Evolutionary conservation across 352 stramenopile species (phyloP), one percentile per base, ranked within the genome.

Genomic region (Globisporangium ultimum): DNA sequence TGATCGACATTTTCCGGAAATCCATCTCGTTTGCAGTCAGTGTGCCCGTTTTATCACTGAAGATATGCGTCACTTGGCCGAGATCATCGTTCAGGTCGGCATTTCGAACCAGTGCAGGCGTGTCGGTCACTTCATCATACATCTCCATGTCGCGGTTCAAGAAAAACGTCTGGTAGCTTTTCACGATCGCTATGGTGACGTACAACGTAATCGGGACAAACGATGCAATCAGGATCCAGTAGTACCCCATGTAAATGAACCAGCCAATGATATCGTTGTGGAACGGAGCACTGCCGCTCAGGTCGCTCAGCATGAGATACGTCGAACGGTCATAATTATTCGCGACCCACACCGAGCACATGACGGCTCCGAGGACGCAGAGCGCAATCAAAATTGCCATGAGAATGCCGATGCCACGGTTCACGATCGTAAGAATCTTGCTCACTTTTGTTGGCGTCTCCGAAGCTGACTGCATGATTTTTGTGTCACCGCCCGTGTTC

Each of bases 131-230:
- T 48, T 87, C 76, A 53, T 93, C 82, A 66, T 95, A 95, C 84
- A 95, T 93, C 2, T 72, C 61, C 6, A 97, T 59, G 61, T 98
- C 84, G 22, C 80, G 80, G 54, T 92, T 91, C 28, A 96, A 58
- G 64, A 95, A 93, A 55, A 82, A 90, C 0, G 83, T 93, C 64
- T 96, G 85, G 63, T 93, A 93, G 22, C 70, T 91, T 60, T 93
- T 93, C 49, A 92, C 85, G 52, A 96, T 91, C 22, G 84, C 84
- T 41, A 96, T 88, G 10, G 83, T 93, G 46, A 96, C 87, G 67
- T 96, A 96, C 46, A 96, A 61, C 56, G 87, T 94, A 61, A 96
- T 96, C 17, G 87, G 87, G 5, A 96, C 84, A 60, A 96, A 94
- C 0, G 81, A 93, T 24, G 87, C 82, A 46, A 94, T 93, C 28